These are phyloP conservation scores for Termitomyces sp. DNA, from an alignment of 768 basidiomycete genomes.

Conservation along the genomic window DNA sequence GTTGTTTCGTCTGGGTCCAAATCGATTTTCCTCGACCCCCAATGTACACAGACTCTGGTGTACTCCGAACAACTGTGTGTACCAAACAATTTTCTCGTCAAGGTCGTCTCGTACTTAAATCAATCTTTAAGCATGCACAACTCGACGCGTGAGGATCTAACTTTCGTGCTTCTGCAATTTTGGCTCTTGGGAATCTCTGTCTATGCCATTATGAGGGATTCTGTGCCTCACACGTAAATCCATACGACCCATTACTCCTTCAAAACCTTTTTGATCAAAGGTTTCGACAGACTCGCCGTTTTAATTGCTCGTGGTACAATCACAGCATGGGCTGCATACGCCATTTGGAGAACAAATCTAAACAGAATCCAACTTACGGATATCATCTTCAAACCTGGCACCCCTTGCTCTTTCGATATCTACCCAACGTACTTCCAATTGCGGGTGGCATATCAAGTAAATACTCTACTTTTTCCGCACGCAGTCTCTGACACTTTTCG, in stretches of 20 bases:
- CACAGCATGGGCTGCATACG: constrained; percentile 49
- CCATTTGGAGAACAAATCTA: constrained; percentile 41
- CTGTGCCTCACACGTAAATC: constrained; percentile 50
- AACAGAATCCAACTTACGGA: constrained; percentile 30
- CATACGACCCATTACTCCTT: neutral
- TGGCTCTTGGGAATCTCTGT: constrained; percentile 52
- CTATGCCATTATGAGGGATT: constrained; percentile 45
- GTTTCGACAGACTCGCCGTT: constrained; percentile 22
- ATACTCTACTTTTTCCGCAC: neutral
- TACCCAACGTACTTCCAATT: constrained; percentile 40
- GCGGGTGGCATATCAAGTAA: constrained; percentile 40
- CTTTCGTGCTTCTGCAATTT: constrained; percentile 45
- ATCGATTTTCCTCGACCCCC: constrained; percentile 24
- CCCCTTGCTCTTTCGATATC: constrained; percentile 47
- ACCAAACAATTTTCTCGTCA: neutral
- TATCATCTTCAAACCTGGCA: constrained; percentile 33
- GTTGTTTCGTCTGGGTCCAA: constrained; percentile 16
- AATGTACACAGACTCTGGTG: constrained; percentile 42
- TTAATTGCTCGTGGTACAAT: constrained; percentile 42
- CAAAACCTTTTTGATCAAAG: neutral
- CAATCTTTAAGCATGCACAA: constrained; percentile 32
- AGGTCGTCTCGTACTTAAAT: neutral
- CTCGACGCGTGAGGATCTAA: constrained; percentile 42
- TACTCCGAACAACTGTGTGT: constrained; percentile 44
- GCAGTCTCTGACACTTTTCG: neutral